Evolutionary conservation across 1,284 basidiomycete genomes (phyloP), one percentile per base, ranked within the genome.

Genomic region (Fistulinella staudtii): DNA sequence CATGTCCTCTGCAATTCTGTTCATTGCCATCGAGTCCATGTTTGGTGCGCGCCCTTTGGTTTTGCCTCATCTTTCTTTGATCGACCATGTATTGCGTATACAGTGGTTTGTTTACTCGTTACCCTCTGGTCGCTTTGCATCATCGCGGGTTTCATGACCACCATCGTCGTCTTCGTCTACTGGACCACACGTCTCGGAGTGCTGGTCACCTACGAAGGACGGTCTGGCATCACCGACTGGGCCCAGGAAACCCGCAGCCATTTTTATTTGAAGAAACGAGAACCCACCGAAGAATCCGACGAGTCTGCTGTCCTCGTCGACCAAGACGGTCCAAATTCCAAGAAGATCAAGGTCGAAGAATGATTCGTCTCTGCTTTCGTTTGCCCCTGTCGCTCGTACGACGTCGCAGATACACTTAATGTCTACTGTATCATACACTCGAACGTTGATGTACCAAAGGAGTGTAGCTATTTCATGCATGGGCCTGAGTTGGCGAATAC

Each of bases 181-280:
- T 55, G 69, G 41, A 46, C 53, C 30, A 53, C 59, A 41, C 65
- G 70, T 24, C 58, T 72, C 28, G 49, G 61, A 2, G 36, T 61
- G 21, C 56, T 67, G 11, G 43, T 70, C 14, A 55, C 60, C 21
- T 40, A 55, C 25, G 58, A 61, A 22, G 74, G 73, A 6, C 49
- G 53, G 11, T 57, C 61, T 28, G 72, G 70, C 7, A 46, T 71
- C 41, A 41, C 50, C 11, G 52, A 50, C 21, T 75, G 72, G 72
- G 58, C 53, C 8, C 41, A 52, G 14, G 69, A 76, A 53, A 64
- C 63, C 5, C 64, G 35, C 10, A 47, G 46, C 30, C 57, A 49
- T 27, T 50, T 61, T 14, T 52, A 39, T 25, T 8, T 30, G 4
- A 53, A 31, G 30, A 47, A 5, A 28, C 54, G 40, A 22, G 62